Evolutionary conservation across 78 protist species (phyloP).

Genomic region (Goniomonas avonlea): DNA sequence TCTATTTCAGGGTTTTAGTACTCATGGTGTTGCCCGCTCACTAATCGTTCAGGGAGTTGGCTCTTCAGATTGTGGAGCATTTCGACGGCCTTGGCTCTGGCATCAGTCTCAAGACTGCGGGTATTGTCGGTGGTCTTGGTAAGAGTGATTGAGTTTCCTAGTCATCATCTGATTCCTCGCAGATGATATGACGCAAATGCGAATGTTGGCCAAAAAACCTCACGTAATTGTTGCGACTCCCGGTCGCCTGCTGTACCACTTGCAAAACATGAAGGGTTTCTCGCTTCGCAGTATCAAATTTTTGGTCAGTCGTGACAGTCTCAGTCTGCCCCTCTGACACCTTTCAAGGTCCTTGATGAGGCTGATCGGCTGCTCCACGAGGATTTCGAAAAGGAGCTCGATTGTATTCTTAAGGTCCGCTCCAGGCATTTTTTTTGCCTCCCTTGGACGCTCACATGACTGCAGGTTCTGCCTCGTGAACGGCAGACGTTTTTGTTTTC

Average conservation of each 20-base stretch:
- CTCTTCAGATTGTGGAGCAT: slow-evolving; percentile 84
- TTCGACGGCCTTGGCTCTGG: slow-evolving; percentile 81
- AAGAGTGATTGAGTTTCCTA: neutral
- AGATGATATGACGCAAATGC: slow-evolving; percentile 55
- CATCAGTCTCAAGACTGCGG: slow-evolving; percentile 65
- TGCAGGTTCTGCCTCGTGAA: slow-evolving; percentile 59
- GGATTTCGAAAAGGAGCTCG: slow-evolving; percentile 88
- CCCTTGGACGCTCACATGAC: no score
- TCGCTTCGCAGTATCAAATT: slow-evolving; percentile 48
- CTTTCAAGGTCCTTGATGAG: slow-evolving; percentile 81
- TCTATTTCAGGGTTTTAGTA: no score
- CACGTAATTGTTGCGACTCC: slow-evolving; percentile 96
- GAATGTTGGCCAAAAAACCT: slow-evolving; percentile 76
- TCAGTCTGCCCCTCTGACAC: no score
- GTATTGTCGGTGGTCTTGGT: slow-evolving; percentile 70
- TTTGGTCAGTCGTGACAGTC: slow-evolving; percentile 53
- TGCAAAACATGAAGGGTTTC: slow-evolving; percentile 88
- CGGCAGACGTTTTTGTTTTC: slow-evolving; percentile 79
- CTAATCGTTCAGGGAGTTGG: slow-evolving; percentile 85
- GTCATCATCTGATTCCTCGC: neutral
- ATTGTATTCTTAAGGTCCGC: slow-evolving; percentile 35
- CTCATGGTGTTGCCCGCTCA: neutral
- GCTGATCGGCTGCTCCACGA: slow-evolving; percentile 87
- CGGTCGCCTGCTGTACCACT: slow-evolving; percentile 58
- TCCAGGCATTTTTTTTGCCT: no score